Percentiles rank a stretch among this genome's conserved stretches.
phyloP scores from a whole-genome alignment of 1,139 yeast genomes.

The Hemisphaericaspora subhashii region DNA sequence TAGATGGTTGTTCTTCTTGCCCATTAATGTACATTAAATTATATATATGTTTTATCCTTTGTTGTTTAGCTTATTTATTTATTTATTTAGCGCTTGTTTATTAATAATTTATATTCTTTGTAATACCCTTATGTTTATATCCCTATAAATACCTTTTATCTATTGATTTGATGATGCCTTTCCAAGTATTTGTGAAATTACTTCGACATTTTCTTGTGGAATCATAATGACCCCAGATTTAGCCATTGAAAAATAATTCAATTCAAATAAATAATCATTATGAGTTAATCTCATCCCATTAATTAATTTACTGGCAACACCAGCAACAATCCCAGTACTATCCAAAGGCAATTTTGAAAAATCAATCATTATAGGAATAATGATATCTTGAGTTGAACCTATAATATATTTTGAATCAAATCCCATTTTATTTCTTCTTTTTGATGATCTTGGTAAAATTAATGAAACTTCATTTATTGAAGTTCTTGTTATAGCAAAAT shows the following conservation, averaged over 20 bases:
- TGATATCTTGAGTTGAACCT: constrained; percentile 58
- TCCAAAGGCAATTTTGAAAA: constrained; percentile 57
- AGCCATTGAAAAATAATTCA: constrained; percentile 66
- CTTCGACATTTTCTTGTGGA: constrained; percentile 50
- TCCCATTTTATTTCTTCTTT: constrained; percentile 36
- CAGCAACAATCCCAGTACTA: constrained; percentile 68
- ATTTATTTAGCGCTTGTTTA: not conserved
- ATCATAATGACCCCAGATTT: constrained; percentile 60
- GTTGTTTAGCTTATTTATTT: no score
- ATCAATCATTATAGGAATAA: constrained; percentile 60
- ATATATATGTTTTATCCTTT: no score
- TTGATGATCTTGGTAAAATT: constrained; percentile 48
- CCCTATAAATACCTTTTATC: not conserved
- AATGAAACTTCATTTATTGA: constrained; percentile 55
- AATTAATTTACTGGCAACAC: constrained; percentile 55
- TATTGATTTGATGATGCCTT: not conserved
- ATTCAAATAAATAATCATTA: constrained; percentile 37
- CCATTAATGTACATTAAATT: no score
- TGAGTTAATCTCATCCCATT: constrained; percentile 27
- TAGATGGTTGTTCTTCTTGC: no score
- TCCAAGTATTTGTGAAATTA: constrained; percentile 21
- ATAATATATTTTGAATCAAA: constrained; percentile 44
- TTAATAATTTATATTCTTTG: not conserved
- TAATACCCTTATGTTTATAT: not conserved
- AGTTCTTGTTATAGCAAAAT: constrained; percentile 60